phyloP scores from a whole-genome alignment of 768 basidiomycete genomes.

The Candolleomyces aberdarensis region DNA sequence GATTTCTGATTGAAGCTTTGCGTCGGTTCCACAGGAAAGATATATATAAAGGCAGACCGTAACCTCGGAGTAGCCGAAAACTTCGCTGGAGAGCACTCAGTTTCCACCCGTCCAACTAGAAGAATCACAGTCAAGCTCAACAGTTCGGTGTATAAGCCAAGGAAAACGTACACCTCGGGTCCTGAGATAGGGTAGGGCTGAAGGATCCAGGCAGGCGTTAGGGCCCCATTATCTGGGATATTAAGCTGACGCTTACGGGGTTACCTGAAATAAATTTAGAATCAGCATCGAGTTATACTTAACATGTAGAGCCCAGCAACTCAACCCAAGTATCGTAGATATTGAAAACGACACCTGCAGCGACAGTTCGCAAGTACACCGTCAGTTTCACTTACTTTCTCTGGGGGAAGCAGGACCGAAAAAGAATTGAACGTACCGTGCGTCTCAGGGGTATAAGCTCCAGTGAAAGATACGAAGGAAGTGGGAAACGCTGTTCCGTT shows the following conservation, averaged over 20 bases:
- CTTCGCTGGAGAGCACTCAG: background rate
- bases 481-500: slow-evolving; percentile 41
- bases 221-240: too few relatives aligned
- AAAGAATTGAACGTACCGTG: background rate
- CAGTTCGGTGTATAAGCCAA: background rate
- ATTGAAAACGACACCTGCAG: background rate
- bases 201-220: background rate
- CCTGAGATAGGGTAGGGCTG: slow-evolving; percentile 40
- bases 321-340: background rate
- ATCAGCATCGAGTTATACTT: background rate
- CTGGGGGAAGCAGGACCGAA: background rate
- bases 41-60: too few relatives aligned
- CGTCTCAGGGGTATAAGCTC: slow-evolving; percentile 30
- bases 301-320: background rate
- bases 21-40: too few relatives aligned
- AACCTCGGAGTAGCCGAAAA: too few relatives aligned
- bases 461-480: slow-evolving; percentile 49
- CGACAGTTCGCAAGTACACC: background rate
- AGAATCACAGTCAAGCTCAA: background rate
- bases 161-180: slow-evolving; percentile 32
- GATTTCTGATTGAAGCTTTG: too few relatives aligned
- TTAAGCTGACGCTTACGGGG: too few relatives aligned
- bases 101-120: background rate
- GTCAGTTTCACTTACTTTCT: background rate
- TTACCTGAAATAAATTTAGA: background rate